Evolutionary conservation across 495 filamentous ascomycete genomes (phyloP).

Genomic region (Daldinia caldariorum): DNA sequence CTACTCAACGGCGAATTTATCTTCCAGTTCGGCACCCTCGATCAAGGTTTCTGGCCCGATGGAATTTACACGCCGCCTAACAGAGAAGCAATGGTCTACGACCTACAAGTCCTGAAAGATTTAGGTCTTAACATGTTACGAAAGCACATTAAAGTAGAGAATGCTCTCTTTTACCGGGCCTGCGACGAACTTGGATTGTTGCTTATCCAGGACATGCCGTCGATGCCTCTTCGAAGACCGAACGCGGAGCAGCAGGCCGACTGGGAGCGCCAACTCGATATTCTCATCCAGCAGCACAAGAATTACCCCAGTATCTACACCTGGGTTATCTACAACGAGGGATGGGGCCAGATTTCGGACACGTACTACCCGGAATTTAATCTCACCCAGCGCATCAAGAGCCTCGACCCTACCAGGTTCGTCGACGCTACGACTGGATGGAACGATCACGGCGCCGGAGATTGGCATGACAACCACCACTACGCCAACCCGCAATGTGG

Average conservation of each 20-base stretch:
- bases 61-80: constrained; percentile 70
- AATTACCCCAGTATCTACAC: constrained; percentile 68
- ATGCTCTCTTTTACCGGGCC: constrained; percentile 71
- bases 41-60: constrained; percentile 77
- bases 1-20: constrained; percentile 71
- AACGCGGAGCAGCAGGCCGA: constrained; percentile 64
- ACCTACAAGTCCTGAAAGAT: constrained; percentile 67
- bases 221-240: constrained; percentile 56
- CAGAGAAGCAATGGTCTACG: constrained; percentile 71
- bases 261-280: constrained; percentile 69
- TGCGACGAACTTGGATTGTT: constrained; percentile 71
- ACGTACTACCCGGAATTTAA: constrained; percentile 62
- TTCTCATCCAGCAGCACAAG: constrained; percentile 69
- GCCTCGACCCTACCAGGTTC: constrained; percentile 69
- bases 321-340: constrained; percentile 75
- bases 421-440: constrained; percentile 70
- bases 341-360: constrained; percentile 68
- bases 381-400: constrained; percentile 61
- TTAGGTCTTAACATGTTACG: constrained; percentile 74
- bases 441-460: constrained; percentile 49
- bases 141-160: constrained; percentile 78
- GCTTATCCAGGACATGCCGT: constrained; percentile 76
- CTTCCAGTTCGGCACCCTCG: constrained; percentile 73
- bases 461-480: constrained; percentile 70
- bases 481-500: constrained; percentile 77